phyloP scores from a whole-genome alignment of 2,329 filamentous ascomycete genomes.

The Coleophoma crateriformis region DNA sequence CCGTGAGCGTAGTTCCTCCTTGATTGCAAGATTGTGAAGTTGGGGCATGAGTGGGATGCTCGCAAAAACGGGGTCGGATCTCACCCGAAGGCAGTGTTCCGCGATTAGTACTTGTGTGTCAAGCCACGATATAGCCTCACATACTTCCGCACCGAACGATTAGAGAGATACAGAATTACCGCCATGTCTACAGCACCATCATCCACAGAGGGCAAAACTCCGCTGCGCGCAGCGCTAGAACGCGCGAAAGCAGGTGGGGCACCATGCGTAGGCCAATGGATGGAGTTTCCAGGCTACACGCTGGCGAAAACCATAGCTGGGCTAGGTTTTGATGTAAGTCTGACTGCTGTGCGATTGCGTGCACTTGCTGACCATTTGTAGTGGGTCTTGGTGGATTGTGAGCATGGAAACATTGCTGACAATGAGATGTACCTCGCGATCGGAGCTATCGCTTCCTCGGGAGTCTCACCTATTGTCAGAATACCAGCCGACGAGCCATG shows the following conservation, averaged over 20 bases:
- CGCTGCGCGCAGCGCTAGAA: conserved; percentile 23
- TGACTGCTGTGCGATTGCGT: not conserved
- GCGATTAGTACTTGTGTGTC: too few relatives aligned
- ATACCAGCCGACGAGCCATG: conserved; percentile 46
- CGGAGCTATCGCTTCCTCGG: conserved; percentile 45
- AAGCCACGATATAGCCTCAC: too few relatives aligned
- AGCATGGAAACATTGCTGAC: conserved; percentile 48
- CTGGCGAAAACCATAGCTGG: conserved; percentile 24
- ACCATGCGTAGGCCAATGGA: conserved; percentile 26
- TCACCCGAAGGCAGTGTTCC: too few relatives aligned
- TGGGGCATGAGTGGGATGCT: too few relatives aligned
- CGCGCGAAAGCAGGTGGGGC: conserved; percentile 20
- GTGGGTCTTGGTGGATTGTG: conserved; percentile 56
- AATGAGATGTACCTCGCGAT: conserved; percentile 49
- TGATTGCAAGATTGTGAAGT: too few relatives aligned
- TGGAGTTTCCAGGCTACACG: conserved; percentile 26
- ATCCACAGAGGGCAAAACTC: conserved; percentile 20
- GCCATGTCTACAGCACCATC: too few relatives aligned
- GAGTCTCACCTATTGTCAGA: conserved; percentile 47
- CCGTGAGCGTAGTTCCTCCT: too few relatives aligned
- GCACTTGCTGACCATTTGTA: not conserved
- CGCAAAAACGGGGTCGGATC: too few relatives aligned
- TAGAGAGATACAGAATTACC: too few relatives aligned
- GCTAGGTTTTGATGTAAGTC: conserved; percentile 25
- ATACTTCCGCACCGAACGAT: too few relatives aligned